Percentiles rank a stretch among this genome's conserved stretches.
These are phyloP conservation scores for Neoboletus subvelutipes DNA, from an alignment of 768 basidiomycete genomes.

Conservation along the genomic window DNA sequence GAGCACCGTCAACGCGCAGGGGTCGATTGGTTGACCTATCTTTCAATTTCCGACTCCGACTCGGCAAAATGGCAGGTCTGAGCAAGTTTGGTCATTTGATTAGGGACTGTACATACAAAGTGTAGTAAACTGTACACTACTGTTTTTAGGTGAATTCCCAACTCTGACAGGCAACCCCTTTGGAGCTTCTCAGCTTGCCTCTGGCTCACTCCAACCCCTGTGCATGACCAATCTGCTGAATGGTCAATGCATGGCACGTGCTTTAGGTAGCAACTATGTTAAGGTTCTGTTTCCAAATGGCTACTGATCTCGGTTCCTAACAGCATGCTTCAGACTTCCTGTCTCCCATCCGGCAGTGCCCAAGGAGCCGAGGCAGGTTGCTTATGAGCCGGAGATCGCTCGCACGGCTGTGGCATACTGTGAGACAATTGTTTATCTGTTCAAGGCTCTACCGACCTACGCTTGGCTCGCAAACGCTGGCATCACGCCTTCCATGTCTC, in stretches of 20 bases:
- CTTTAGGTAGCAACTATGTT: slow-evolving; percentile 25
- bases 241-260: slow-evolving; percentile 69
- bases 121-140: too few relatives aligned
- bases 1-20: too few relatives aligned
- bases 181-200: too few relatives aligned
- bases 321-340: slow-evolving; percentile 58
- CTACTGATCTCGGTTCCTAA: slow-evolving; percentile 8
- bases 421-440: slow-evolving; percentile 54
- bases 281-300: not conserved
- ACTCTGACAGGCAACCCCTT: too few relatives aligned
- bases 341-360: slow-evolving; percentile 58
- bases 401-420: slow-evolving; percentile 67
- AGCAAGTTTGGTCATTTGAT: too few relatives aligned
- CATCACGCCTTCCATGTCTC: slow-evolving; percentile 62
- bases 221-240: too few relatives aligned
- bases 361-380: slow-evolving; percentile 55
- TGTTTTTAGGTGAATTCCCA: too few relatives aligned
- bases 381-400: not conserved
- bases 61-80: too few relatives aligned
- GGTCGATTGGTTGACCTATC: too few relatives aligned
- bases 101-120: too few relatives aligned
- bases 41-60: too few relatives aligned
- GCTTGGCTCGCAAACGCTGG: slow-evolving; percentile 68
- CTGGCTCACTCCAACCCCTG: too few relatives aligned
- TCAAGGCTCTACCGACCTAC: slow-evolving; percentile 72